Conservation (phyloP, 2,329 filamentous ascomycete genomes). For the Colletotrichum kahawae region DNA sequence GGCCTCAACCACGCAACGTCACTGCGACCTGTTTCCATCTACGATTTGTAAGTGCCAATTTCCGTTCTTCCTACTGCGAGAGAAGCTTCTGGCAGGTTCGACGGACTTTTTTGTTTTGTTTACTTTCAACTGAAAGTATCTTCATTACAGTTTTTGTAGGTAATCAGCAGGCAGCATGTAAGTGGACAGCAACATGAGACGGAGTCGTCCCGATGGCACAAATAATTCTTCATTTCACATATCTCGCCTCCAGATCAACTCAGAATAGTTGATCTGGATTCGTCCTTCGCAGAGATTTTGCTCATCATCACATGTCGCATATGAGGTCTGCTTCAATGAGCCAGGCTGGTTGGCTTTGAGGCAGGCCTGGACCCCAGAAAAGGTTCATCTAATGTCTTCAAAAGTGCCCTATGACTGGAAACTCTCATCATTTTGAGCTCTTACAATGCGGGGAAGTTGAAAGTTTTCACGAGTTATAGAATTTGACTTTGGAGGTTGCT, state of each 20-base stretch:
- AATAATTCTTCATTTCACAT: background rate
- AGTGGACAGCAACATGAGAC: background rate
- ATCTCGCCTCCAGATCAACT: background rate
- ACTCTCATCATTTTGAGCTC: accelerated
- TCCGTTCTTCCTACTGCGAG: background rate
- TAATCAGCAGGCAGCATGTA: background rate
- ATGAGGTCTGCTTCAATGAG: background rate
- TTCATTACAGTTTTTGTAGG: background rate
- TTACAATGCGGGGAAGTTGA: background rate
- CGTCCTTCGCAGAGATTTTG: background rate
- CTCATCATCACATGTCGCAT: background rate
- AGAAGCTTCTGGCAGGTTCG: background rate
- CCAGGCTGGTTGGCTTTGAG: background rate
- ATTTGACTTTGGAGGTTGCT: background rate
- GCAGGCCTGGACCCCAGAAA: background rate
- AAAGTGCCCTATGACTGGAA: background rate
- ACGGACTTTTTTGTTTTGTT: background rate
- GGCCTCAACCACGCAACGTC: background rate
- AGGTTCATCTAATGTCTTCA: background rate
- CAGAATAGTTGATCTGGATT: background rate
- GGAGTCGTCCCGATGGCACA: background rate
- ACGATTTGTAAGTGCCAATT: background rate
- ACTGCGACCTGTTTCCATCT: background rate
- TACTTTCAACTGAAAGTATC: background rate
- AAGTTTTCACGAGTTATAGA: background rate